Percentiles rank a stretch among this genome's conserved stretches.
These are phyloP conservation scores for Aspergillus hancockii DNA, from an alignment of 495 filamentous ascomycete species.

Conservation along the genomic window DNA sequence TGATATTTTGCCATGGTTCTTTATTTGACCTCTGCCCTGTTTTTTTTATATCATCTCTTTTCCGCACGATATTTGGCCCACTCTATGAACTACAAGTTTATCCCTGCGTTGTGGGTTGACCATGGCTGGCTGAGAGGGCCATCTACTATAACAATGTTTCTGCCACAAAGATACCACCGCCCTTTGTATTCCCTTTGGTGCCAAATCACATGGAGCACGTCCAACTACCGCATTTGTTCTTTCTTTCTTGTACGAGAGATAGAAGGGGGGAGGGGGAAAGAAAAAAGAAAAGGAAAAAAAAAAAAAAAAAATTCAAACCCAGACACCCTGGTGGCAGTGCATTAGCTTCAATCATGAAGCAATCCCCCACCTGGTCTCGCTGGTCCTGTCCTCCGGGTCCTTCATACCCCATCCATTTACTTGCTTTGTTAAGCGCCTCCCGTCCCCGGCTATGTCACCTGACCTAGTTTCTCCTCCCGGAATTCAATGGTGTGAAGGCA, in stretches of 20 bases:
- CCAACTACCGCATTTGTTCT: background rate
- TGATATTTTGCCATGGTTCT: background rate
- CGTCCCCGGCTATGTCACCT: conserved; percentile 25
- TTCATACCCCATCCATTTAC: background rate
- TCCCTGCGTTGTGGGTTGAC: background rate
- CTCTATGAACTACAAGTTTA: background rate
- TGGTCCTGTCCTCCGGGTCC: conserved; percentile 9
- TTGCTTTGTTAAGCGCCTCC: conserved; percentile 15
- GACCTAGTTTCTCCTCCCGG: conserved; percentile 15
- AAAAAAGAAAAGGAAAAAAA: background rate
- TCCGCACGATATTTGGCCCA: background rate
- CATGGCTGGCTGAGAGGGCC: background rate
- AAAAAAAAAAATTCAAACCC: background rate
- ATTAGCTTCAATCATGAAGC: conserved; percentile 1
- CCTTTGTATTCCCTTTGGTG: background rate
- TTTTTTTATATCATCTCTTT: background rate
- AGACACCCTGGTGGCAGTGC: conserved; percentile 3
- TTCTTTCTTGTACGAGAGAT: background rate
- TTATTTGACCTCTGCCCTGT: background rate
- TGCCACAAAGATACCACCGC: background rate
- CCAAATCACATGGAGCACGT: background rate
- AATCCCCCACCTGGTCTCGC: conserved; percentile 1
- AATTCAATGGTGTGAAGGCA: conserved; percentile 7
- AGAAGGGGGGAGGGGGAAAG: no score
- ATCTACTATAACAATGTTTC: background rate